A percentile compares a stretch with the other conserved stretches of the same genome.
Evolutionary conservation across 306 rosid genomes (phyloP).

Genomic region (Astragalus glycyphyllos): DNA sequence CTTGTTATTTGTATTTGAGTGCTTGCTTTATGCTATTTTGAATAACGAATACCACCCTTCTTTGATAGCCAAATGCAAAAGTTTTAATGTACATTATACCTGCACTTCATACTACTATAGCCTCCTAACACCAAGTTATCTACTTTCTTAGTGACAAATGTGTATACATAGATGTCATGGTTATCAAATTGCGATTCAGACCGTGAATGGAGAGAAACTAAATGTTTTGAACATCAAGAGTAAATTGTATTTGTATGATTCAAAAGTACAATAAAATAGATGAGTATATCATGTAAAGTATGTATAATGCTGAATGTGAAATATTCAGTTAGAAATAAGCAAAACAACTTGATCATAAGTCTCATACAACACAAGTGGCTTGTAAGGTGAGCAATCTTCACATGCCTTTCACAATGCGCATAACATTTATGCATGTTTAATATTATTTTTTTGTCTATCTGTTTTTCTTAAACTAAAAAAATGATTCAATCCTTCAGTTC

Average conservation of each 20-base stretch:
- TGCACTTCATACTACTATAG: background rate
- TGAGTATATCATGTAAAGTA: no score
- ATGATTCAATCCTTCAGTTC: no score
- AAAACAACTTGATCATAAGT: no score
- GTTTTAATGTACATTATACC: background rate
- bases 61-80: background rate
- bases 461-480: no score
- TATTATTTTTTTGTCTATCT: no score
- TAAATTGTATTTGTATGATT: background rate
- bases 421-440: no score
- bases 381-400: no score
- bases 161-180: background rate
- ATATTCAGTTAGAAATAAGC: background rate
- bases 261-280: background rate
- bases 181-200: background rate
- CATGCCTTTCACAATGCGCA: no score
- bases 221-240: background rate
- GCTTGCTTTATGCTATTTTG: conserved; percentile 7
- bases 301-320: background rate
- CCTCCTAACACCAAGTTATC: background rate
- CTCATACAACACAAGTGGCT: no score
- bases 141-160: background rate
- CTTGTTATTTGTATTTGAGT: background rate
- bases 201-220: background rate
- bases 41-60: background rate